Base-by-base conservation (phyloP, 2,329 filamentous ascomycete species). In the Alternaria panax region DNA sequence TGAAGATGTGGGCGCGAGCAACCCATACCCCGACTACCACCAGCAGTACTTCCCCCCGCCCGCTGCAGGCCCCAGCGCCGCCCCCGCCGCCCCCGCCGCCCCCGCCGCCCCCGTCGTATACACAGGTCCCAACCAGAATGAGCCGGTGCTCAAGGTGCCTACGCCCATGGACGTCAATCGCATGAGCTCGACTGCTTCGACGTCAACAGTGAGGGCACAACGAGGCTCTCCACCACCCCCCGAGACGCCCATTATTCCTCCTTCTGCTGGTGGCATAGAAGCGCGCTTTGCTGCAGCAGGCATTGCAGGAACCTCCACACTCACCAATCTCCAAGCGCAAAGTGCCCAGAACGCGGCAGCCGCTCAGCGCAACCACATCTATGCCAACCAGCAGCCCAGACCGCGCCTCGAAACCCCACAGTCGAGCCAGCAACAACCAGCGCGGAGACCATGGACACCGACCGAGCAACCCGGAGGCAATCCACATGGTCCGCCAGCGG, bases 161-260 rank as follows among this genome's bases (percentile, higher is more conserved):
- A 84, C 84, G 55, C 81, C 82, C 9, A 78, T 75, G 27, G 83
- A 84, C 1, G 83, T 89, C 62, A 88, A 88, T 67, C 82, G 88
- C 30, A 81, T 90, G 63, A 87, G 85, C 70, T 97, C 94, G 2
- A 96, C 92, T 7, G 93, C 94, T 14, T 98, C 95, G 0, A 96
- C 89, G 12, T 96, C 93, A 2, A 99, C 95, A 1, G 97, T 94
- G 2, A 88, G 92, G 65, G 95, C 95, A 20, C 93, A 91, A 73
- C 87, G 95, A 68, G 95, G 95, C 42, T 98, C 94, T 27, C 95
- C 95, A 5, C 94, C 95, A 5, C 95, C 95, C 1, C 95, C 95
- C 8, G 94, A 98, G 77, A 98, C 95, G 0, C 92, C 95, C 30
- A 86, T 90, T 28, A 91, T 90, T 40, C 91, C 90, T 53, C 83